Base-by-base conservation (phyloP, 2,329 filamentous ascomycete species). In the Trichoderma sp. region DNA sequence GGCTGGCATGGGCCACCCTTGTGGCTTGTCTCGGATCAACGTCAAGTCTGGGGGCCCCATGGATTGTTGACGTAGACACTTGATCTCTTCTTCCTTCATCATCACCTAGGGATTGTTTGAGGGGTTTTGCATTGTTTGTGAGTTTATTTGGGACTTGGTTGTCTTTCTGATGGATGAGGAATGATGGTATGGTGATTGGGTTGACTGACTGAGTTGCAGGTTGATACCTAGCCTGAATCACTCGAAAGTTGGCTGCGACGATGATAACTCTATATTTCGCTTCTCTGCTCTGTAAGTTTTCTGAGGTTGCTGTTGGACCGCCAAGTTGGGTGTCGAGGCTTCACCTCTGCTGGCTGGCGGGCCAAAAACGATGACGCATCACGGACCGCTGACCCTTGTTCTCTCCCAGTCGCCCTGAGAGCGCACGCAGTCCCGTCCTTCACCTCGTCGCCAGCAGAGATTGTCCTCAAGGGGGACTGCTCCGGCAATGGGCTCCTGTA, bases 241-340 rank as follows among this genome's bases (percentile, higher is more conserved):
- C 45, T 50, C 50, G 21, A 48, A 54, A 19, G 24, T 19, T 28
- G 44, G 28, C 24, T 55, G 47, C 14, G 50, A 63, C 26, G 41
- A 63, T 55, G 60, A 63, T 63, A 45, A 19, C 28, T 26, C 41
- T 50, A 55, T 34, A 24, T 19, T 28, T 63, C 19, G 17, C 39
- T n/a, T 51, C 19, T 26, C 39, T 19, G 24, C 10, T 21, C 34
- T 55, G 60, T 63, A 47, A 63, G 60, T 63, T 39, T 2, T 7
- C 7, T 28, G 9, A 12, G 30, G 7, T 3, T 34, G 9, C 28
- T 26, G 15, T 34, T 34, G 30, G 7, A 3, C 7, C 10, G 9
- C 9, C 7, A 34, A 34, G 30, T 10, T 7, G 30, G 30, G 30
- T 12, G 7, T 30, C 28, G 28, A 30, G 28, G 28, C 28, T n/a